phyloP scores from a whole-genome alignment of 2,329 filamentous ascomycete species.

The Dothistroma septosporum region DNA sequence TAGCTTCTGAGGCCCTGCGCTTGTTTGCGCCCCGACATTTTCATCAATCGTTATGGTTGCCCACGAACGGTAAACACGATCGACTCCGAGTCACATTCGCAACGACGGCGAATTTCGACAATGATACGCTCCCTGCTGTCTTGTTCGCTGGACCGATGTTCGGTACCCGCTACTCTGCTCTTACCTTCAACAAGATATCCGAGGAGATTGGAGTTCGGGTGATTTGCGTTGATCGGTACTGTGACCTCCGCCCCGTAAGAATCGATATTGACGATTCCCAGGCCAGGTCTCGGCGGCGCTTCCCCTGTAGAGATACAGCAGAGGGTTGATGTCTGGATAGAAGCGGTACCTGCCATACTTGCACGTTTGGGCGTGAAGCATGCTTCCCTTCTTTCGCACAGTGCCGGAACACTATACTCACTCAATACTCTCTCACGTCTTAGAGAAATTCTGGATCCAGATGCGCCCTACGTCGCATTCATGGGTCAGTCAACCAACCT shows the following conservation, averaged over 20 bases:
- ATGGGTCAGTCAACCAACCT: conserved; percentile 2
- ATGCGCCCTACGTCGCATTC: conserved; percentile 31
- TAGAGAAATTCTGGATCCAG: conserved; percentile 34
- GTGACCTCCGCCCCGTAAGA: background rate
- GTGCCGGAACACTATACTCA: conserved; percentile 42
- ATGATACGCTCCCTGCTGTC: conserved; percentile 28
- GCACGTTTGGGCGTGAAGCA: conserved; percentile 36
- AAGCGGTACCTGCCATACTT: conserved; percentile 41
- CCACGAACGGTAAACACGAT: conserved; percentile 22
- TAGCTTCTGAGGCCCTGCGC: conserved; percentile 9
- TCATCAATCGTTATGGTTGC: conserved; percentile 30
- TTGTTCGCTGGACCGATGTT: conserved; percentile 42
- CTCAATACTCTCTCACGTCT: conserved; percentile 41
- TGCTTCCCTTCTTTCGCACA: conserved; percentile 41
- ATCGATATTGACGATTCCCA: conserved; percentile 19
- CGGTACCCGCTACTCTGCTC: conserved; percentile 32
- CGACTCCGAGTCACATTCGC: conserved; percentile 30
- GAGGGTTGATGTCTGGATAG: conserved; percentile 40
- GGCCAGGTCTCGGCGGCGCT: conserved; percentile 45
- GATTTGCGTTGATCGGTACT: conserved; percentile 40
- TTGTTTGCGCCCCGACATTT: conserved; percentile 17
- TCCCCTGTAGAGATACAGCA: conserved; percentile 36
- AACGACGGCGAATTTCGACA: conserved; percentile 32
- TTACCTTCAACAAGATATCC: conserved; percentile 32
- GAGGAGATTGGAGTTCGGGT: conserved; percentile 35